phyloP scores from a whole-genome alignment of 176 grass and related monocot species.

The Bromus sterilis region DNA sequence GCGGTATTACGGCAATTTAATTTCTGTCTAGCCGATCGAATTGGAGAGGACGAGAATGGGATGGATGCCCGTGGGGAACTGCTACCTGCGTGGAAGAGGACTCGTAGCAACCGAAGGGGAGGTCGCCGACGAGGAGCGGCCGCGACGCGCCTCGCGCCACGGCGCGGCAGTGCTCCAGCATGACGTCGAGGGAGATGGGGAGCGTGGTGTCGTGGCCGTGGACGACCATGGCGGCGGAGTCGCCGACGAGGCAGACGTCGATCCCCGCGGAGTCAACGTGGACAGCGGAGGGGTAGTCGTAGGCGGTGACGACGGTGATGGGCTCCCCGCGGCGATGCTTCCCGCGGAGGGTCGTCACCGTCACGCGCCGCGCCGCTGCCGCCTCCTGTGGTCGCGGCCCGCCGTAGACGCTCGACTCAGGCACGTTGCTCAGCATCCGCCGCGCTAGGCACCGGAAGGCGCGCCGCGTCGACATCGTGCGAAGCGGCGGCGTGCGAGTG shows the following conservation, averaged over 20 bases:
- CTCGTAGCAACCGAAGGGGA: slow-evolving; percentile 83
- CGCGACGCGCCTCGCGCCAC: slow-evolving; percentile 70
- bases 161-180: slow-evolving; percentile 91
- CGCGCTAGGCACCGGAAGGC: neutral
- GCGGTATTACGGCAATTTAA: neutral
- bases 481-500: neutral
- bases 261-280: slow-evolving; percentile 88
- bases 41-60: neutral
- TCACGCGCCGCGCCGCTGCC: slow-evolving; percentile 45
- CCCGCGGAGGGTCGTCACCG: slow-evolving; percentile 54
- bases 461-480: slow-evolving; percentile 5
- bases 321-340: slow-evolving; percentile 74
- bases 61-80: neutral
- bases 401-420: slow-evolving; percentile 81
- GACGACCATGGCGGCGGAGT: slow-evolving; percentile 98
- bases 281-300: slow-evolving; percentile 97
- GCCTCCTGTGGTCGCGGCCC: slow-evolving; percentile 59
- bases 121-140: slow-evolving; percentile 79
- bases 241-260: slow-evolving; percentile 89
- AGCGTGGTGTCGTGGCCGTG: slow-evolving; percentile 96
- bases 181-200: slow-evolving; percentile 71
- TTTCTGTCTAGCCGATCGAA: neutral
- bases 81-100: slow-evolving; percentile 63
- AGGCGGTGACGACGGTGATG: slow-evolving; percentile 95
- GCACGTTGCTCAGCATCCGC: slow-evolving; percentile 30